A percentile compares a stretch with the other conserved stretches of the same genome.
Evolutionary conservation across 2,329 filamentous ascomycete species (phyloP).

Genomic region (Onygenales sp.): DNA sequence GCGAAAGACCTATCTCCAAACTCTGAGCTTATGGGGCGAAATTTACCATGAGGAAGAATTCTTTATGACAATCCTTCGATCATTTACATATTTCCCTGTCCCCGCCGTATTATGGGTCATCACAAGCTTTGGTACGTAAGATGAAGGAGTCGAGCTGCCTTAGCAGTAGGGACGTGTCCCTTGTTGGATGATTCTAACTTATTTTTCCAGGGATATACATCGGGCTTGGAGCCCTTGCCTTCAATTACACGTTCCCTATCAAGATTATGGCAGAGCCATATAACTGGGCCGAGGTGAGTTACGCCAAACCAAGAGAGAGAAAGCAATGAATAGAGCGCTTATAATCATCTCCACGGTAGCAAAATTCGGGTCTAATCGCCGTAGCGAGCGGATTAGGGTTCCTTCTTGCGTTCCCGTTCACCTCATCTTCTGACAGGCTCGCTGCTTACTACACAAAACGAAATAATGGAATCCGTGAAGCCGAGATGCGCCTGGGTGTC

Average conservation of each 20-base stretch:
- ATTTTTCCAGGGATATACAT: constrained; percentile 31
- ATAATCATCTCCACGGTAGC: constrained; percentile 14
- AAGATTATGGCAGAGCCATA: constrained; percentile 38
- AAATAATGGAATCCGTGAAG: constrained; percentile 31
- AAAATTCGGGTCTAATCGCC: constrained; percentile 38
- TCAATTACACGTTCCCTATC: constrained; percentile 43
- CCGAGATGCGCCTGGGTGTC: constrained; percentile 32
- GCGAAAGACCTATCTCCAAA: constrained; percentile 33
- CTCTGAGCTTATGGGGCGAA: constrained; percentile 36
- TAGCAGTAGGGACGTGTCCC: no score
- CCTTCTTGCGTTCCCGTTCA: constrained; percentile 36
- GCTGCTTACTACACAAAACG: constrained; percentile 28
- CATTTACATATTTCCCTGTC: constrained; percentile 40
- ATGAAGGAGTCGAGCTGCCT: no score
- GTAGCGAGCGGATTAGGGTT: constrained; percentile 29
- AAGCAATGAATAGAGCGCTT: not conserved
- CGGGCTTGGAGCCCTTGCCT: constrained; percentile 40
- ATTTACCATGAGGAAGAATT: constrained; percentile 36
- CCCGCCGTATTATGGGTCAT: constrained; percentile 44
- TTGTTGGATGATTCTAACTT: not conserved
- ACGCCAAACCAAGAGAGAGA: not conserved
- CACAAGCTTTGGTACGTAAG: constrained; percentile 34
- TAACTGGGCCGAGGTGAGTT: constrained; percentile 34
- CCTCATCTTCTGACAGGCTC: constrained; percentile 30
- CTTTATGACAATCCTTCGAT: constrained; percentile 37